A percentile compares a stretch with the other conserved stretches of the same genome.
These are phyloP conservation scores for Sarcomyxa edulis DNA, from an alignment of 768 basidiomycete species.

Conservation along the genomic window DNA sequence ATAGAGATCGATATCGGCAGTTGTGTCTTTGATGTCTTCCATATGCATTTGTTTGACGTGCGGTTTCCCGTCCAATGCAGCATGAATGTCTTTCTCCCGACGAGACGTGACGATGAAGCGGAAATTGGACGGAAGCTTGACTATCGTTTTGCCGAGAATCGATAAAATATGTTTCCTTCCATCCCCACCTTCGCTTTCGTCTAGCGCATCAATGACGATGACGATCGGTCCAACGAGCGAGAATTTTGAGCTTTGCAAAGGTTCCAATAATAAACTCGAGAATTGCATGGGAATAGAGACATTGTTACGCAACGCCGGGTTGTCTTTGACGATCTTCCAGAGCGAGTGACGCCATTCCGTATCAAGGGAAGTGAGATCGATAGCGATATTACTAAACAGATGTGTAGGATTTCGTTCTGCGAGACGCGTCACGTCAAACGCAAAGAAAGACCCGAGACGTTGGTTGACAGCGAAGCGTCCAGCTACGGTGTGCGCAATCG, in stretches of 20 bases:
- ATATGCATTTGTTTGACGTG: slow-evolving; percentile 4
- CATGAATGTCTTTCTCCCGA: slow-evolving; percentile 6
- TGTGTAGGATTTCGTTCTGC: slow-evolving; percentile 14
- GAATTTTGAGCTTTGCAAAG: too few species aligned
- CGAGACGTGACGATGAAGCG: slow-evolving; percentile 15
- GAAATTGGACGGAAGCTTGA: slow-evolving; percentile 10
- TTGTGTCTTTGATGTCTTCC: slow-evolving; percentile 8
- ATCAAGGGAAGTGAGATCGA: slow-evolving; percentile 14
- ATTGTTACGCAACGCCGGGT: slow-evolving; percentile 5
- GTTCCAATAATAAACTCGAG: slow-evolving; percentile 11
- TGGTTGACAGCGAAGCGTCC: slow-evolving; percentile 11
- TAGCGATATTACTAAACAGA: slow-evolving; percentile 26
- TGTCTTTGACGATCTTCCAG: slow-evolving; percentile 2
- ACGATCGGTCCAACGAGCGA: too few species aligned
- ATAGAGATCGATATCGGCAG: slow-evolving; percentile 12
- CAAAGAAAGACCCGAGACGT: slow-evolving; percentile 26
- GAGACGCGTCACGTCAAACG: slow-evolving; percentile 18
- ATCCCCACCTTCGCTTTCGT: slow-evolving; percentile 11
- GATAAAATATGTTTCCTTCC: too few species aligned
- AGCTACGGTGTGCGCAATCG: slow-evolving; percentile 29
- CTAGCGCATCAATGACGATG: slow-evolving; percentile 16
- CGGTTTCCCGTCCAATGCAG: not conserved
- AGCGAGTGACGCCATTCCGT: slow-evolving; percentile 1
- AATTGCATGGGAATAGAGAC: slow-evolving; percentile 11
- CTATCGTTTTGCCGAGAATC: slow-evolving; percentile 10